phyloP scores from a whole-genome alignment of 2,329 filamentous ascomycete species.

The Coleophoma cylindrospora region DNA sequence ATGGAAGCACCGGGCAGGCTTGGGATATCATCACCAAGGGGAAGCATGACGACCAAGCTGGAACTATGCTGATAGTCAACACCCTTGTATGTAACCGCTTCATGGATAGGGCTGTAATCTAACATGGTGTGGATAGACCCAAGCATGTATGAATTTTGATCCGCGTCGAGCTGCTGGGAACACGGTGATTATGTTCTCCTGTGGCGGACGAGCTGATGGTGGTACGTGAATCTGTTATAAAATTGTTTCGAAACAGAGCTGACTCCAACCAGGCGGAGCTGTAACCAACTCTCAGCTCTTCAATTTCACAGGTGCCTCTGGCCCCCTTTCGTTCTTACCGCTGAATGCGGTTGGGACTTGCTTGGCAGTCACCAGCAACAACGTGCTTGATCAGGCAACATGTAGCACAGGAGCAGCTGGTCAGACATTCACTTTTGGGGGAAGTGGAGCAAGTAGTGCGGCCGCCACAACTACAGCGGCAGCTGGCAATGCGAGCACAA shows the following conservation, averaged over 20 bases:
- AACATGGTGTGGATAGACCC: slow-evolving; percentile 31
- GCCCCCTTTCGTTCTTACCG: slow-evolving; percentile 39
- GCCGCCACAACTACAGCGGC: slow-evolving; percentile 1
- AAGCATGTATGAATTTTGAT: slow-evolving; percentile 56
- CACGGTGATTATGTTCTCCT: slow-evolving; percentile 51
- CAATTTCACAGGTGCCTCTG: slow-evolving; percentile 35
- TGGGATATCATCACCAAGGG: slow-evolving; percentile 43
- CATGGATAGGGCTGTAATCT: too few relatives aligned
- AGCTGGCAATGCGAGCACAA: not conserved
- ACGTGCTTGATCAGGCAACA: slow-evolving; percentile 36
- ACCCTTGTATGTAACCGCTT: slow-evolving; percentile 33
- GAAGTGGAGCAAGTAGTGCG: slow-evolving; percentile 1
- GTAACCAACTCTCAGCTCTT: slow-evolving; percentile 50
- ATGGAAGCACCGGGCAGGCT: slow-evolving; percentile 32
- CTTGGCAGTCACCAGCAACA: slow-evolving; percentile 35
- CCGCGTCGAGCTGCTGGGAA: slow-evolving; percentile 41
- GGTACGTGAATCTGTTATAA: slow-evolving; percentile 21
- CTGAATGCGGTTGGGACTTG: slow-evolving; percentile 41
- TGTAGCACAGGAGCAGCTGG: slow-evolving; percentile 34
- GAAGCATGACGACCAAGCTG: slow-evolving; percentile 42
- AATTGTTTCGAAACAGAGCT: slow-evolving; percentile 1
- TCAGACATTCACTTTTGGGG: slow-evolving; percentile 36
- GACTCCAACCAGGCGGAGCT: slow-evolving; percentile 30
- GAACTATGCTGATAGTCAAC: slow-evolving; percentile 47
- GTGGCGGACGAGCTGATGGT: slow-evolving; percentile 52